Conservation (phyloP, 495 filamentous ascomycete species). For the Echria macrotheca region DNA sequence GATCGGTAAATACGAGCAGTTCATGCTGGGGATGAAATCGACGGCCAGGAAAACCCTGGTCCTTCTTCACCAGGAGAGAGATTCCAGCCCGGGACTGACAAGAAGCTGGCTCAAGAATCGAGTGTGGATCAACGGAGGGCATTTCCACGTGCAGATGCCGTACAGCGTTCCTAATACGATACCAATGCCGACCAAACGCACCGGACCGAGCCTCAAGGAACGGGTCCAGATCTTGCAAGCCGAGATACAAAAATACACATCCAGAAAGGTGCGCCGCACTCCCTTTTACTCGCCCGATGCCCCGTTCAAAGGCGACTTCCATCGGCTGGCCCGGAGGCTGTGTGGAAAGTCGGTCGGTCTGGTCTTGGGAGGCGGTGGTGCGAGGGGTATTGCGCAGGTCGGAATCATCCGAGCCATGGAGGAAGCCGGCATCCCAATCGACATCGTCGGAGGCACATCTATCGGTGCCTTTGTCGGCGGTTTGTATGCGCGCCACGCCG, state of each 20-base stretch:
- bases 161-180: conserved; percentile 74
- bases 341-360: conserved; percentile 93
- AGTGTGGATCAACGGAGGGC: conserved; percentile 97
- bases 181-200: conserved; percentile 68
- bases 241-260: conserved; percentile 96
- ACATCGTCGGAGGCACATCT: conserved; percentile 92
- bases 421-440: conserved; percentile 93
- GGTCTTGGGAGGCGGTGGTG: conserved; percentile 89
- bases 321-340: conserved; percentile 81
- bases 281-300: conserved; percentile 88
- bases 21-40: conserved; percentile 93
- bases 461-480: conserved; percentile 98
- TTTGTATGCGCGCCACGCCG: conserved; percentile 91
- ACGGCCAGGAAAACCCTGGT: conserved; percentile 93
- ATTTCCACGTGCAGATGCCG: conserved; percentile 96
- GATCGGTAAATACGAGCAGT: conserved; percentile 94
- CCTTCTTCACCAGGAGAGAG: conserved; percentile 86
- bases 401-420: conserved; percentile 93
- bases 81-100: conserved; percentile 76
- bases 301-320: conserved; percentile 93
- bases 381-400: conserved; percentile 83
- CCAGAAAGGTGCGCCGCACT: conserved; percentile 73
- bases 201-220: conserved; percentile 83
- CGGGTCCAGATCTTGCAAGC: conserved; percentile 92
- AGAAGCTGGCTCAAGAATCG: conserved; percentile 88